These are phyloP conservation scores for Leccinum longicurvipes DNA, from an alignment of 768 basidiomycete species.

Conservation along the genomic window DNA sequence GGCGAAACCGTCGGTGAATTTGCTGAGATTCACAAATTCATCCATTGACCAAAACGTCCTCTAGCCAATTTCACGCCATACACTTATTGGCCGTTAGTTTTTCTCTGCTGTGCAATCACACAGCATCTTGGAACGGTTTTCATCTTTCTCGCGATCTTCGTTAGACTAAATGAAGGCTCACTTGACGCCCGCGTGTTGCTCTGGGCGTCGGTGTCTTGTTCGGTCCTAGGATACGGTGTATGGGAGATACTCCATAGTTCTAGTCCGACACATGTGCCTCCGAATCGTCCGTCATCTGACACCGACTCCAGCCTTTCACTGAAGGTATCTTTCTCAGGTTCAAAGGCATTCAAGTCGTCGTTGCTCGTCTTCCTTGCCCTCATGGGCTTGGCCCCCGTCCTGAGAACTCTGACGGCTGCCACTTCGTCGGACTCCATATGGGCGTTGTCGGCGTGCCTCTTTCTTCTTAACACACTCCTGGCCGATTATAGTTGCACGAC, in stretches of 20 bases:
- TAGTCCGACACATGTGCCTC: constrained; percentile 24
- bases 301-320: constrained; percentile 2
- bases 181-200: constrained; percentile 72
- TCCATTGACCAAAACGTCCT: constrained; percentile 10
- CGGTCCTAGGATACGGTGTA: constrained; percentile 54
- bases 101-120: constrained; percentile 70
- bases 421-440: constrained; percentile 97
- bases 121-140: constrained; percentile 82
- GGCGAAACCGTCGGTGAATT: constrained; percentile 65
- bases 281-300: constrained; percentile 25
- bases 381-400: constrained; percentile 85
- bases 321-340: constrained; percentile 40
- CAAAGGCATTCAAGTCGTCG: constrained; percentile 74
- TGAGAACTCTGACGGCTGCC: constrained; percentile 88
- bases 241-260: constrained; percentile 57
- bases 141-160: constrained; percentile 79
- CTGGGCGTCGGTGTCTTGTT: constrained; percentile 58
- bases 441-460: constrained; percentile 86
- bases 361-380: constrained; percentile 86
- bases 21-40: constrained; percentile 5
- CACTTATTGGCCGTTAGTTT: constrained; percentile 69
- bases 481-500: constrained; percentile 71
- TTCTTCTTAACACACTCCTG: constrained; percentile 76
- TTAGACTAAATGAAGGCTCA: constrained; percentile 56
- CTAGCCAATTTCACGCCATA: constrained; percentile 80